A percentile compares a stretch with the other conserved stretches of the same genome.
phyloP scores from a whole-genome alignment of 2,329 filamentous ascomycete species.

The Paecilomyces dactylethromorphus region DNA sequence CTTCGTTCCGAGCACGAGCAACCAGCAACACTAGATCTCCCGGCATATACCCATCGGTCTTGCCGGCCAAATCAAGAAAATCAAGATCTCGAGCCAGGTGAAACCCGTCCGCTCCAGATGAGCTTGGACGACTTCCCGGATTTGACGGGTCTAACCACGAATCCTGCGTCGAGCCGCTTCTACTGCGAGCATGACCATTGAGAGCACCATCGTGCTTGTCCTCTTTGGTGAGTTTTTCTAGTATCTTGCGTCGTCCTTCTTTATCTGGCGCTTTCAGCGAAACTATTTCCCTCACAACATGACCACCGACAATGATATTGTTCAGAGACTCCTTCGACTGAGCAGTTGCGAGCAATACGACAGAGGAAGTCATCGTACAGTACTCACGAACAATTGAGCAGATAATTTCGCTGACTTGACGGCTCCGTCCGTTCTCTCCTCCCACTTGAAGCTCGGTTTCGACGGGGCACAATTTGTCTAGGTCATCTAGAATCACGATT shows the following conservation, averaged over 20 bases:
- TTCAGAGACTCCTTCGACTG: constrained; percentile 91
- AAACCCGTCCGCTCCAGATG: constrained; percentile 55
- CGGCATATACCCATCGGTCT: constrained; percentile 97
- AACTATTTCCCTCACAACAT: constrained; percentile 87
- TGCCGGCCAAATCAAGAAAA: constrained; percentile 84
- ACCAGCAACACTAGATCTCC: constrained; percentile 84
- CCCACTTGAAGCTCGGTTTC: constrained; percentile 93
- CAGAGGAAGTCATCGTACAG: constrained; percentile 69
- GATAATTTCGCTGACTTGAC: constrained; percentile 85
- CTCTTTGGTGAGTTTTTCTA: constrained; percentile 66
- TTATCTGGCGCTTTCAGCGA: constrained; percentile 88
- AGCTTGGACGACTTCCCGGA: constrained; percentile 43
- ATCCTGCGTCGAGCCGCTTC: constrained; percentile 42
- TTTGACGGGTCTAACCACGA: constrained; percentile 73
- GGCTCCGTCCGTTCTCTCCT: constrained; percentile 85
- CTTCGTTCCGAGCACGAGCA: constrained; percentile 81
- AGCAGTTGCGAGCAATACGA: constrained; percentile 83
- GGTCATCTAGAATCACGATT: constrained; percentile 81
- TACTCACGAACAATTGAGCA: constrained; percentile 78
- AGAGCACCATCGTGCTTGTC: constrained; percentile 35
- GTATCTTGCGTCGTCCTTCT: constrained; percentile 73
- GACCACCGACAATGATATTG: constrained; percentile 81
- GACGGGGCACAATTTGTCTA: constrained; percentile 85
- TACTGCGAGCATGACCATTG: constrained; percentile 29
- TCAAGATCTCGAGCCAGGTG: constrained; percentile 71